Percentiles rank a stretch among this genome's conserved stretches.
phyloP scores from a whole-genome alignment of 805 yeast species.

The Metschnikowia arizonensis region DNA sequence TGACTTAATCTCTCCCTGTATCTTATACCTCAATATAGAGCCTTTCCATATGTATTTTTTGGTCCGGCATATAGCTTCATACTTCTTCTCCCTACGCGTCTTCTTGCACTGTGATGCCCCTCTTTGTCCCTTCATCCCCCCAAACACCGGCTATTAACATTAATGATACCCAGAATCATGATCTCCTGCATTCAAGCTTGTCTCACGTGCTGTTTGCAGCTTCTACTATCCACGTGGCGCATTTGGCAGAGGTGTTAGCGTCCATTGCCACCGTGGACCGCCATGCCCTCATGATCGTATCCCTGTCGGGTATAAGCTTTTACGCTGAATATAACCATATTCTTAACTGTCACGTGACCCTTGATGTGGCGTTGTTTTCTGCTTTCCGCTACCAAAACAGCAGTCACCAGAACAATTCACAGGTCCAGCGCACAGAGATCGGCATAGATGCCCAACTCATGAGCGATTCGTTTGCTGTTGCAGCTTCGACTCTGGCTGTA shows the following conservation, averaged over 20 bases:
- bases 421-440: conserved; percentile 16
- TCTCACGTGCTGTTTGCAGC: conserved; percentile 25
- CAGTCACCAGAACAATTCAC: neutral
- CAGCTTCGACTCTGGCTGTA: conserved; percentile 21
- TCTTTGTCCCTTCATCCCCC: conserved; percentile 18
- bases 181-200: neutral
- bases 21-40: too few relatives aligned
- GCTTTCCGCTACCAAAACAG: conserved; percentile 22
- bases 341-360: conserved; percentile 29
- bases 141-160: neutral
- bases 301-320: conserved; percentile 30
- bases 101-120: neutral
- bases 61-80: neutral
- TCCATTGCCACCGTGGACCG: conserved; percentile 29
- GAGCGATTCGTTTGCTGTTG: conserved; percentile 33
- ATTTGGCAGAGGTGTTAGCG: conserved; percentile 34
- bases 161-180: neutral
- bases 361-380: conserved; percentile 37
- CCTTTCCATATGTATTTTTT: too few relatives aligned
- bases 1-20: too few relatives aligned
- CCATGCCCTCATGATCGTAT: conserved; percentile 35
- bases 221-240: conserved; percentile 35
- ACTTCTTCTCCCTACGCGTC: neutral
- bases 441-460: conserved; percentile 37
- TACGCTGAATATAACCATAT: conserved; percentile 37